Conservation (phyloP, 2,329 filamentous ascomycete genomes). For the Sodiomyces alkalinus region DNA sequence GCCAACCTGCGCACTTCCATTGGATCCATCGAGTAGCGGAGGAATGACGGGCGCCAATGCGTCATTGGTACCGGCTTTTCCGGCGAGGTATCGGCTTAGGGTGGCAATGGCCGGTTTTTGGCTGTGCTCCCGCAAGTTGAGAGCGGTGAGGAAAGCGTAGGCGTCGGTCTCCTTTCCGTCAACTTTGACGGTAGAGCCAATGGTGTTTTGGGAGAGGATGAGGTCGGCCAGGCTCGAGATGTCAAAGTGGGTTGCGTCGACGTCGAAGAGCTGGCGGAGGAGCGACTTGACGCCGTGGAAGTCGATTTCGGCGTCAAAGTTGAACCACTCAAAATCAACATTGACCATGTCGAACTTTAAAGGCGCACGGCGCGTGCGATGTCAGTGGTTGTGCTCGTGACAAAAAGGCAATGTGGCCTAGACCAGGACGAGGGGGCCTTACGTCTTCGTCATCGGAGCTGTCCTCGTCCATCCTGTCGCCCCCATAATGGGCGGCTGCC, state of each 20-base stretch:
- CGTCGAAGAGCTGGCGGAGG: slow-evolving; percentile 80
- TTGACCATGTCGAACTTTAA: slow-evolving; percentile 69
- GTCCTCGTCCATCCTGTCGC: slow-evolving; percentile 34
- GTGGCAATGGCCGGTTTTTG: slow-evolving; percentile 58
- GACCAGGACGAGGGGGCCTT: slow-evolving; percentile 9
- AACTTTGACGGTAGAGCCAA: slow-evolving; percentile 95
- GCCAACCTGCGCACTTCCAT: slow-evolving; percentile 47
- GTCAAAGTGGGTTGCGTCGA: slow-evolving; percentile 73
- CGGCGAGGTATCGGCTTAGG: slow-evolving; percentile 55
- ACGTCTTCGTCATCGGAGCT: slow-evolving; percentile 41
- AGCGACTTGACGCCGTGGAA: slow-evolving; percentile 91
- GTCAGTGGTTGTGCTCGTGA: slow-evolving; percentile 1
- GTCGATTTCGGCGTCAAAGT: slow-evolving; percentile 76
- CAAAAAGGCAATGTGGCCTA: slow-evolving; percentile 1
- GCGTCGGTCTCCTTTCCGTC: slow-evolving; percentile 86
- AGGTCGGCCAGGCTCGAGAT: slow-evolving; percentile 75
- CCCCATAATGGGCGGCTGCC: slow-evolving; percentile 26
- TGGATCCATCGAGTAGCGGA: slow-evolving; percentile 41
- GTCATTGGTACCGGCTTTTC: slow-evolving; percentile 35
- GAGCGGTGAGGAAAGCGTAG: slow-evolving; percentile 78
- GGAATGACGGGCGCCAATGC: slow-evolving; percentile 38
- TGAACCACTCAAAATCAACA: slow-evolving; percentile 98
- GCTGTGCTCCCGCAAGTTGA: slow-evolving; percentile 70
- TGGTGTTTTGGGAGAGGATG: slow-evolving; percentile 69
- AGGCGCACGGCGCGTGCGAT: no score